A percentile compares a stretch with the other conserved stretches of the same genome.
Conservation (phyloP, 306 rosid species). For the Hippophae gyantsensis region DNA sequence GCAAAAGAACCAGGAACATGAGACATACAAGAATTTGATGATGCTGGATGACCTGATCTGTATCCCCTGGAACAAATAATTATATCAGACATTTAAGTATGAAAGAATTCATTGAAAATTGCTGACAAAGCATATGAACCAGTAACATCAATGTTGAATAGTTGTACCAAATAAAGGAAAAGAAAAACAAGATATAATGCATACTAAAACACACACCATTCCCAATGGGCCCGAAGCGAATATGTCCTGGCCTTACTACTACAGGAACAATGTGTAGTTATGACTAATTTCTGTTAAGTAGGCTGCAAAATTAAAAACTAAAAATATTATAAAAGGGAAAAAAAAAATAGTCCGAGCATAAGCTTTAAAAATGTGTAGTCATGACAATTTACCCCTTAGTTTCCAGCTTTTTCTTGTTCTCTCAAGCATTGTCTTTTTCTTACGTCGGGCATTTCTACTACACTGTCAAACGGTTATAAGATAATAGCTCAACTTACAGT, state of each 20-base stretch:
- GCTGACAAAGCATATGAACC: conserved; percentile 3
- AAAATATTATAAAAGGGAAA: not conserved
- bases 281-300: conserved; percentile 20
- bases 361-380: too few relatives aligned
- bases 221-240: conserved; percentile 61
- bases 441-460: conserved; percentile 84
- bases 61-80: conserved; percentile 27
- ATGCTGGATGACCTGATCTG: conserved; percentile 39
- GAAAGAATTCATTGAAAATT: not conserved
- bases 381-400: conserved; percentile 42
- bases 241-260: conserved; percentile 86
- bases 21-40: conserved; percentile 50
- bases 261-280: conserved; percentile 67
- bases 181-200: not conserved
- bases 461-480: too few relatives aligned
- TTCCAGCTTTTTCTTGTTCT: conserved; percentile 37
- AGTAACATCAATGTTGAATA: not conserved
- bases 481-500: too few relatives aligned
- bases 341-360: too few relatives aligned
- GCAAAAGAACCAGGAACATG: conserved; percentile 4
- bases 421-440: conserved; percentile 74
- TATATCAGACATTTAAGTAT: conserved; percentile 24
- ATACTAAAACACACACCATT: conserved; percentile 36
- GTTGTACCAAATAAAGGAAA: not conserved
- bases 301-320: conserved; percentile 36